Evolutionary conservation across 495 filamentous ascomycete species (phyloP).

Genomic region (Neurospora sp.): DNA sequence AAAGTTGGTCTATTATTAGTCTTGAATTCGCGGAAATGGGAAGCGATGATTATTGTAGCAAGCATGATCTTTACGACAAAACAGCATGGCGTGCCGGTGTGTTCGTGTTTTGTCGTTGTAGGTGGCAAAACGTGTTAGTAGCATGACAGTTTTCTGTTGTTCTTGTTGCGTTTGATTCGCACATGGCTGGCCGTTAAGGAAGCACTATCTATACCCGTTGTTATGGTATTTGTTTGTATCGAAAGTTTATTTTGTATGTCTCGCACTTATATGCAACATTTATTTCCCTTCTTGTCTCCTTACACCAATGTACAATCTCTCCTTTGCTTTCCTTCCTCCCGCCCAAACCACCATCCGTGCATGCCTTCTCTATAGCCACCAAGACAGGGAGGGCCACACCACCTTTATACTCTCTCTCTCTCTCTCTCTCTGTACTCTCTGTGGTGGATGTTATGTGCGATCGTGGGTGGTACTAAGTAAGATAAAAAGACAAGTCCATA

Average conservation of each 20-base stretch:
- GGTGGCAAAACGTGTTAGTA: background rate
- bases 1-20: background rate
- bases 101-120: background rate
- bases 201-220: background rate
- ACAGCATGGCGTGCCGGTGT: background rate
- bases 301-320: background rate
- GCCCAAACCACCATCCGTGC: background rate
- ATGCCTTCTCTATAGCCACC: background rate
- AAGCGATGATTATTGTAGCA: background rate
- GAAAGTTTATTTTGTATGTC: background rate
- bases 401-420: background rate
- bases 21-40: background rate
- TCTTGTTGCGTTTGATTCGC: background rate
- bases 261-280: background rate
- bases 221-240: background rate
- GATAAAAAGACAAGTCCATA: background rate
- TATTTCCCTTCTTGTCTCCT: background rate
- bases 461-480: background rate
- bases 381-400: background rate
- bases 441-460: background rate
- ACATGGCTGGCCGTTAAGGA: background rate
- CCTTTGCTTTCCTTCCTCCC: background rate
- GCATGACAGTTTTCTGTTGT: background rate
- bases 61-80: background rate
- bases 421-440: background rate